A percentile compares a stretch with the other conserved stretches of the same genome.
These are phyloP conservation scores for Myriosclerotinia duriaeana DNA, from an alignment of 2,329 filamentous ascomycete genomes.

Conservation along the genomic window DNA sequence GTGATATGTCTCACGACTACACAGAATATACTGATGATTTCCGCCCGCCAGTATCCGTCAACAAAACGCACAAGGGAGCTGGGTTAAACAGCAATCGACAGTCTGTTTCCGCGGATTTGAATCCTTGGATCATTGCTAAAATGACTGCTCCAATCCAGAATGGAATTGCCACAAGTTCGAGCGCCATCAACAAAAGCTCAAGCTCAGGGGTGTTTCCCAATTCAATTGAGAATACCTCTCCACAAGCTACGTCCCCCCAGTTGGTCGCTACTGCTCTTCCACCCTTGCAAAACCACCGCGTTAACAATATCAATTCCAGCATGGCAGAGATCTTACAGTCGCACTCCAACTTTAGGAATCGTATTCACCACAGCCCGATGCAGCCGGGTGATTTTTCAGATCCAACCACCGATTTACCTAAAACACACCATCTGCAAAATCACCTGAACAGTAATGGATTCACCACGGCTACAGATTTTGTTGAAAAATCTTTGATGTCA, in stretches of 20 bases:
- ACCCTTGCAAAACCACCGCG: not conserved
- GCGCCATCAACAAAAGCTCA: not conserved
- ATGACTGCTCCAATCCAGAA: constrained; percentile 36
- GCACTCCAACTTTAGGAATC: constrained; percentile 1
- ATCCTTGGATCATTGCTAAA: constrained; percentile 47
- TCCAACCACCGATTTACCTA: not conserved
- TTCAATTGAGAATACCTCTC: not conserved
- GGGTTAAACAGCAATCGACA: not conserved
- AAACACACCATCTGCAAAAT: not conserved
- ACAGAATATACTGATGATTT: constrained; percentile 46
- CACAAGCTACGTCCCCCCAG: not conserved
- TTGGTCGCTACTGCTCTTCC: not conserved
- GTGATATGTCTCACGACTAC: constrained; percentile 49
- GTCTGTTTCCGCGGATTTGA: constrained; percentile 32
- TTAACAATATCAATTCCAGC: not conserved
- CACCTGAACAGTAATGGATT: constrained; percentile 30
- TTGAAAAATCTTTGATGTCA: constrained; percentile 25
- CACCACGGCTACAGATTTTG: constrained; percentile 32
- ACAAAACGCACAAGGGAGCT: not conserved
- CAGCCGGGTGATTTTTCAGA: not conserved
- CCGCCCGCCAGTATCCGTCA: not conserved
- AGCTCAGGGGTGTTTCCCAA: constrained; percentile 4
- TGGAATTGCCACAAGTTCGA: not conserved
- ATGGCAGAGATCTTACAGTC: constrained; percentile 1
- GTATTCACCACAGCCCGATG: not conserved